Conservation (phyloP, 169 alveolate species). For the Plasmodium coatneyi region DNA sequence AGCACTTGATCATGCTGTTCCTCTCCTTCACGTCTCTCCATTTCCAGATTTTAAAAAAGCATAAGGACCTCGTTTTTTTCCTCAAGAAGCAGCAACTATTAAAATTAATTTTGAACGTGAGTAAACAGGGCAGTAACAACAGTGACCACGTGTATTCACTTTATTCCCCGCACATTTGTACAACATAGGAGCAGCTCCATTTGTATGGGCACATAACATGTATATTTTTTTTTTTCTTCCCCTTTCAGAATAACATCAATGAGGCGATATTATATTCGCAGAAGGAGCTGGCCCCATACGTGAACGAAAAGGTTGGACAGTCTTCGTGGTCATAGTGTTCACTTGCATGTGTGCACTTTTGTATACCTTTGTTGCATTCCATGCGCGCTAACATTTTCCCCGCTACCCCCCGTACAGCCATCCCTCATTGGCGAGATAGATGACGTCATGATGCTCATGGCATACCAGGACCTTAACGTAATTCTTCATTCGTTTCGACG, state of each 20-base stretch:
- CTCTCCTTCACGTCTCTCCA: not conserved
- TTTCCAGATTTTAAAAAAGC: conserved; percentile 63
- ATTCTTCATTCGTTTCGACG: not conserved
- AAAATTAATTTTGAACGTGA: conserved; percentile 60
- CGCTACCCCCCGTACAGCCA: conserved; percentile 6
- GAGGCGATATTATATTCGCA: conserved; percentile 75
- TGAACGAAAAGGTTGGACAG: conserved; percentile 58
- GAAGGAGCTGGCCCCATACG: conserved; percentile 70
- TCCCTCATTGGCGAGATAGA: conserved; percentile 73
- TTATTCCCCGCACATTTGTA: not conserved
- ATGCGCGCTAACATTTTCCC: not conserved
- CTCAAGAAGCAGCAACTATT: conserved; percentile 71
- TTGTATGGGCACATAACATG: not conserved
- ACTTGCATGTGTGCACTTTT: too few relatives aligned
- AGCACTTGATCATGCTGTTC: not conserved
- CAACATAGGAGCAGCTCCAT: not conserved
- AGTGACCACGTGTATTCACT: not conserved
- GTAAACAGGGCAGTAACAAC: not conserved
- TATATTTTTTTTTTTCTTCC: not conserved
- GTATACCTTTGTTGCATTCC: too few relatives aligned
- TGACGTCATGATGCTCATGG: conserved; percentile 75
- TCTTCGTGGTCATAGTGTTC: not conserved
- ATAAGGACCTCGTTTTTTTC: conserved; percentile 58
- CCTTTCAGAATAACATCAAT: conserved; percentile 45
- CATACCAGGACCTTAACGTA: conserved; percentile 69